phyloP scores from a whole-genome alignment of 2,329 filamentous ascomycete species.

The Periconia digitata region DNA sequence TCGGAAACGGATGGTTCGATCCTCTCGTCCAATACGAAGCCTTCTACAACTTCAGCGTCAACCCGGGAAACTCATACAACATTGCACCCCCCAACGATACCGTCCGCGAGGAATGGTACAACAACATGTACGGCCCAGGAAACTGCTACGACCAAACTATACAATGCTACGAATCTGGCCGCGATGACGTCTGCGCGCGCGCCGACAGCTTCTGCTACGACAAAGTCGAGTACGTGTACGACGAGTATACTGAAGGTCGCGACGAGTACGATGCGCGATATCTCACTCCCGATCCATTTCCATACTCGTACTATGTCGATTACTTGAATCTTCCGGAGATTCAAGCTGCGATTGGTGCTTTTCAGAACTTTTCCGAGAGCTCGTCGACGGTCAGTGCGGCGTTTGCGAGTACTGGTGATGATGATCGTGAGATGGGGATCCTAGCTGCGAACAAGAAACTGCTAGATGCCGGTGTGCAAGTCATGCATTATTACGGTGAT shows the following conservation, averaged over 20 bases:
- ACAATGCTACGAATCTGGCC: conserved; percentile 56
- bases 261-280: conserved; percentile 65
- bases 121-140: conserved; percentile 61
- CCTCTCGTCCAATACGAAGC: conserved; percentile 59
- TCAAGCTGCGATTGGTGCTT: conserved; percentile 61
- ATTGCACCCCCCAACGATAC: conserved; percentile 55
- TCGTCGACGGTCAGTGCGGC: conserved; percentile 48
- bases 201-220: conserved; percentile 60
- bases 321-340: conserved; percentile 61
- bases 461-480: conserved; percentile 44
- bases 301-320: conserved; percentile 55
- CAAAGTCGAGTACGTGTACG: conserved; percentile 57
- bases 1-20: conserved; percentile 63
- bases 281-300: conserved; percentile 59
- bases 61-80: conserved; percentile 60
- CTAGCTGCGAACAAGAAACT: conserved; percentile 46
- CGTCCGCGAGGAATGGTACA: conserved; percentile 56
- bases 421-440: conserved; percentile 48
- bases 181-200: conserved; percentile 53
- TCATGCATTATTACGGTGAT: conserved; percentile 51
- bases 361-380: conserved; percentile 57
- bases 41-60: conserved; percentile 61
- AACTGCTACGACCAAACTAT: conserved; percentile 62
- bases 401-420: conserved; percentile 54
- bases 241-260: conserved; percentile 51